phyloP scores from a whole-genome alignment of 2,329 filamentous ascomycete species.

The Neopestalotiopsis sp. region DNA sequence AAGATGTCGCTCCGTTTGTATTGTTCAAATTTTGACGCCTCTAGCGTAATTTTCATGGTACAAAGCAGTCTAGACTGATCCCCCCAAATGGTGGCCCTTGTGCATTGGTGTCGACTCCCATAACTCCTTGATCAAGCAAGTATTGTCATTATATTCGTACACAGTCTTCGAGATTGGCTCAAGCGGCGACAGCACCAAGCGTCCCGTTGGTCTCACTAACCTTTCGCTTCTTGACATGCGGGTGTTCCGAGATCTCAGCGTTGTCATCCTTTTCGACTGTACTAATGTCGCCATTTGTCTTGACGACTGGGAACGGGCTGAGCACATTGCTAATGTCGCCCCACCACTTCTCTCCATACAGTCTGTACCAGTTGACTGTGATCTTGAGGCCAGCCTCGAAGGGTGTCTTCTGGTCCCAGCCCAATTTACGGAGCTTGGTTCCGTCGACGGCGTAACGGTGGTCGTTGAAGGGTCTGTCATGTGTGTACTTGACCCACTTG shows the following conservation, averaged over 20 bases:
- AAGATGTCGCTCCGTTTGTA: background rate
- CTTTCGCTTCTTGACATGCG: slow-evolving; percentile 36
- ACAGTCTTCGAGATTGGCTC: background rate
- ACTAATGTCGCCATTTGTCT: slow-evolving; percentile 40
- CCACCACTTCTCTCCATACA: slow-evolving; percentile 73
- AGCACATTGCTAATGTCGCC: slow-evolving; percentile 72
- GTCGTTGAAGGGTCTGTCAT: slow-evolving; percentile 81
- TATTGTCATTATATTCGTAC: slow-evolving; percentile 9
- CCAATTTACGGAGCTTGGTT: slow-evolving; percentile 68
- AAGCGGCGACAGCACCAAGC: background rate
- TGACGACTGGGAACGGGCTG: slow-evolving; percentile 69
- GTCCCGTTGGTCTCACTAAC: slow-evolving; percentile 14
- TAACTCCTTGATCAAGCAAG: slow-evolving; percentile 1
- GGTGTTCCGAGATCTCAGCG: slow-evolving; percentile 42
- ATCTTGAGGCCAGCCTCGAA: slow-evolving; percentile 67
- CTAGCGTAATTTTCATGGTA: background rate
- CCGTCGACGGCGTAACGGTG: slow-evolving; percentile 75
- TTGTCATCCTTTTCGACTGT: slow-evolving; percentile 58
- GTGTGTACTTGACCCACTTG: slow-evolving; percentile 74
- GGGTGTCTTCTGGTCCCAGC: slow-evolving; percentile 71
- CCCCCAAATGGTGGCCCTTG: background rate
- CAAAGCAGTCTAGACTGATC: background rate
- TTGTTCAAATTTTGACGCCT: background rate
- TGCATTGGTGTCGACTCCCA: slow-evolving; percentile 1
- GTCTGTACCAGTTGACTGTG: slow-evolving; percentile 74